These are phyloP conservation scores for Hanseniaspora nectarophila DNA, from an alignment of 805 yeast genomes.

Conservation along the genomic window DNA sequence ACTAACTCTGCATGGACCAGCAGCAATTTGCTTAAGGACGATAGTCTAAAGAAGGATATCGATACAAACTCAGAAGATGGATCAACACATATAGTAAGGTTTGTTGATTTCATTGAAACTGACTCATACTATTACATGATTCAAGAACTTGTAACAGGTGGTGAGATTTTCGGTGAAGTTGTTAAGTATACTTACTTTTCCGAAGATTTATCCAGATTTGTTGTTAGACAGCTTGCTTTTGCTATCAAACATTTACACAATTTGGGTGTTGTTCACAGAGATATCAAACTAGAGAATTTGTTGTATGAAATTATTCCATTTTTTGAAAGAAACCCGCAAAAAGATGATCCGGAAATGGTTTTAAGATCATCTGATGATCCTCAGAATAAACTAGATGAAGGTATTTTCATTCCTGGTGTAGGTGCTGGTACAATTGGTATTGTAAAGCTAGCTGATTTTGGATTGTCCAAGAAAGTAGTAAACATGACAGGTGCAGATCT, in stretches of 20 bases:
- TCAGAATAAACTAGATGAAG: conserved; percentile 69
- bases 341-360: conserved; percentile 20
- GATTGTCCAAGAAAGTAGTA: conserved; percentile 82
- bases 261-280: conserved; percentile 72
- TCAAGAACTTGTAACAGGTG: conserved; percentile 65
- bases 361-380: conserved; percentile 58
- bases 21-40: not conserved
- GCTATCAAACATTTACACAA: conserved; percentile 61
- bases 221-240: conserved; percentile 49
- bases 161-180: conserved; percentile 61
- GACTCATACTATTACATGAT: conserved; percentile 51
- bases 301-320: conserved; percentile 38
- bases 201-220: conserved; percentile 53
- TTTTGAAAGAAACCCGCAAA: conserved; percentile 19
- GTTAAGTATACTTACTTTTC: conserved; percentile 55
- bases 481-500: conserved; percentile 40
- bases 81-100: conserved; percentile 44
- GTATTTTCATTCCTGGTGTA: conserved; percentile 60
- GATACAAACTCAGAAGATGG: conserved; percentile 15
- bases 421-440: conserved; percentile 91
- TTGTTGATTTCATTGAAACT: conserved; percentile 56
- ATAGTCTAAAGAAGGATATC: conserved; percentile 5
- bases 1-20: not conserved
- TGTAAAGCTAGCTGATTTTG: conserved; percentile 91
- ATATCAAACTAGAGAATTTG: conserved; percentile 70